A percentile compares a stretch with the other conserved stretches of the same genome.
These are phyloP conservation scores for Saposhnikovia divaricata DNA, from an alignment of 129 eudicot species.

Conservation along the genomic window DNA sequence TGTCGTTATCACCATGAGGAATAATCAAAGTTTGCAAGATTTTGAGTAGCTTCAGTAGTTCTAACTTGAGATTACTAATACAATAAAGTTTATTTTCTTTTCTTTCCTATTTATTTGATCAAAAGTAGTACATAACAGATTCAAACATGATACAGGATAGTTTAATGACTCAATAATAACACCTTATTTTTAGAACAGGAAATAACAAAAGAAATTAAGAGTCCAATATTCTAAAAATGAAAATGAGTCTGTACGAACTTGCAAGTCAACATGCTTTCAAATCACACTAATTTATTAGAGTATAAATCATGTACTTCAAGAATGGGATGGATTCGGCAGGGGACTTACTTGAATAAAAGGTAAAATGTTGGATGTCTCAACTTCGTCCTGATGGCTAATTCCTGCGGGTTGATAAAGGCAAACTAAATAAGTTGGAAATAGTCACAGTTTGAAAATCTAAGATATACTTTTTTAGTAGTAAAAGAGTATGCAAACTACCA, in stretches of 20 bases:
- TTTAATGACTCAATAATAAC: not conserved
- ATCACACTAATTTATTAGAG: not conserved
- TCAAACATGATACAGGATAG: not conserved
- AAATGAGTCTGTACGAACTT: not conserved
- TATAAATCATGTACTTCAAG: not conserved
- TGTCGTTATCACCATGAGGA: not conserved
- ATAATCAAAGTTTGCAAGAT: not conserved
- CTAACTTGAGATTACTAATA: not conserved
- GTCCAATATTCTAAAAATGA: not conserved
- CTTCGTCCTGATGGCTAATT: constrained; percentile 60
- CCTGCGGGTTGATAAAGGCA: constrained; percentile 35
- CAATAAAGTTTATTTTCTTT: not conserved
- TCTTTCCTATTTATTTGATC: not conserved
- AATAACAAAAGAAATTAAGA: not conserved
- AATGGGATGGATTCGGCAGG: not conserved
- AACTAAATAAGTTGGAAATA: not conserved
- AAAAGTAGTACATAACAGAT: not conserved
- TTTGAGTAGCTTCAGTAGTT: not conserved
- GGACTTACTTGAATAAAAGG: constrained; percentile 71
- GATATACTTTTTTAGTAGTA: too few relatives aligned
- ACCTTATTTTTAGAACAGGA: not conserved
- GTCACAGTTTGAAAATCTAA: not conserved
- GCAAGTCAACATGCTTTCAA: not conserved
- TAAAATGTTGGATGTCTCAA: constrained; percentile 43
- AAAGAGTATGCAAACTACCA: constrained; percentile 34